Evolutionary conservation across 1,139 yeast species (phyloP), one percentile per base, ranked within the genome.

Genomic region (Arxiozyma heterogenica): DNA sequence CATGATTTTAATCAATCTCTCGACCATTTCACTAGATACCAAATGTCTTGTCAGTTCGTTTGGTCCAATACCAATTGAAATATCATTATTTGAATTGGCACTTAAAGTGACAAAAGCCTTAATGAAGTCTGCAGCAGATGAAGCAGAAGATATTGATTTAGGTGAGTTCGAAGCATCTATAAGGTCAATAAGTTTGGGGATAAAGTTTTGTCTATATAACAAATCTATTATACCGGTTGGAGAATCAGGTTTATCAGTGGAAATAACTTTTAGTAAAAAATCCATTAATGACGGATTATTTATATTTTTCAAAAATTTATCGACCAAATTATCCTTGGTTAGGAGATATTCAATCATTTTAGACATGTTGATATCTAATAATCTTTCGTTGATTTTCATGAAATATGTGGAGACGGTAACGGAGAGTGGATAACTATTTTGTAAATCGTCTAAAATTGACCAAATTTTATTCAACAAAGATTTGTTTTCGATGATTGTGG

Each of bases 61-160:
- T 12, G 98, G 98, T 1, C 98, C 98, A 63, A 93, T 90, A 4
- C 95, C 88, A 27, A 95, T 85, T 63, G 84, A 88, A 34, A 67
- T 59, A 59, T 80, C 84, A 55, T 78, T 75, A 61, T 91, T 88
- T 30, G 93, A 85, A 66, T 91, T 91, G 57, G 95, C 95, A 34
- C 96, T 87, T 48, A 93, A 86, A 1, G 97, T 86, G 39, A 93
- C 87, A 64, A 93, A 80, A 0, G 98, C 97, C 68, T 93, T 93
- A 53, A 93, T 72, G 65, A 93, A 91, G 67, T 93, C 98, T 8
- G 97, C 95, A 1, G 95, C 95, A 0, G 97, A 94, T 1, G 94
- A 84, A 34, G 39, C 39, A 12, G 39, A 34, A 34, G 39, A 34
- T 34, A 15, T 12, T 15, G 39, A 34, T 34, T 34, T 4, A 12